Conservation (phyloP, 1,139 yeast species). For the Protomyces lactucae-debilis region DNA sequence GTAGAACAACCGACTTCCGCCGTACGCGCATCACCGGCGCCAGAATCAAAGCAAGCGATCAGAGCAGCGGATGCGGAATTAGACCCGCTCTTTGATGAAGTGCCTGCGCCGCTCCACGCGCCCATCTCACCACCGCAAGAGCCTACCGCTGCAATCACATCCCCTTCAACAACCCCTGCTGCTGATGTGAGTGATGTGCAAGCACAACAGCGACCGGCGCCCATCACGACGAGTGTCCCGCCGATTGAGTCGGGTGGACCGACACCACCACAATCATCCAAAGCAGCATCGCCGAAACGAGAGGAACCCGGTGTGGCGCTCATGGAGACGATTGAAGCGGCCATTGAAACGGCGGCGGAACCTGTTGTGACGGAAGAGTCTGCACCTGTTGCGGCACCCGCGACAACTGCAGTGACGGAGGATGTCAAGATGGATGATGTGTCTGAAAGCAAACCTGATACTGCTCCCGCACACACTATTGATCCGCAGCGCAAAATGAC, state of each 20-base stretch:
- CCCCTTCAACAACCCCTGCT: neutral
- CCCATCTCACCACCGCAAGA: slow-evolving; percentile 6
- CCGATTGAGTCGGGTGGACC: neutral
- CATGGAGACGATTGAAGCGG: neutral
- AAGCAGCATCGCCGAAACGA: neutral
- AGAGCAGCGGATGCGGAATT: neutral
- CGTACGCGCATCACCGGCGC: slow-evolving; percentile 4
- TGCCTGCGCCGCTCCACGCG: neutral
- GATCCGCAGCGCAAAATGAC: slow-evolving; percentile 25
- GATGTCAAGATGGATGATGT: slow-evolving; percentile 1
- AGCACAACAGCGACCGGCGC: neutral
- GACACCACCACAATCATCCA: neutral
- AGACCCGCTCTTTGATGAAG: slow-evolving; percentile 4
- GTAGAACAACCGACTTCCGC: slow-evolving; percentile 13
- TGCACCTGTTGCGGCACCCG: neutral
- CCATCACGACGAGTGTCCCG: neutral
- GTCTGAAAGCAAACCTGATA: neutral
- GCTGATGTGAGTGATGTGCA: neutral
- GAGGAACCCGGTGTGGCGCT: neutral
- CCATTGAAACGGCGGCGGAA: neutral
- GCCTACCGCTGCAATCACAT: neutral
- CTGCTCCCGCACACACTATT: neutral
- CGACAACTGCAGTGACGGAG: neutral
- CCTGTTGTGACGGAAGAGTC: neutral
- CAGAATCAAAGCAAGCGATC: neutral